Evolutionary conservation across 495 filamentous ascomycete species (phyloP).

Genomic region (Xanthoparmelia taractica): DNA sequence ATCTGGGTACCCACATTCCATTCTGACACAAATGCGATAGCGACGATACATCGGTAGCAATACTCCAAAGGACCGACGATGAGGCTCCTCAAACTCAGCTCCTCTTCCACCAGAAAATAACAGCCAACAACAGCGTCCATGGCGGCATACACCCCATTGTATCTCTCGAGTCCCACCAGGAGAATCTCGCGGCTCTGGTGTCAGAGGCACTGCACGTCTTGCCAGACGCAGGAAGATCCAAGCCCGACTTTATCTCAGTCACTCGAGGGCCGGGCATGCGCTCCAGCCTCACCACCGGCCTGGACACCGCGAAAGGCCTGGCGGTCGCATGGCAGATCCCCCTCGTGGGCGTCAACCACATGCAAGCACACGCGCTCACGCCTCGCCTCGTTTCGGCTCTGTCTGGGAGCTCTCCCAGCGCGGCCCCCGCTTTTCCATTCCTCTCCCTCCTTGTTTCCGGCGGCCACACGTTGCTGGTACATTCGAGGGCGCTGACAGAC

Average conservation of each 20-base stretch:
- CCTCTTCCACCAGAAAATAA: conserved; percentile 75
- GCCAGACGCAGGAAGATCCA: conserved; percentile 32
- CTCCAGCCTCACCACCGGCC: conserved; percentile 60
- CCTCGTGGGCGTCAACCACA: conserved; percentile 82
- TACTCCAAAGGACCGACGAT: conserved; percentile 54
- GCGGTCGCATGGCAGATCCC: conserved; percentile 75
- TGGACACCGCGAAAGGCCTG: conserved; percentile 80
- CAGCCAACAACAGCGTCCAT: conserved; percentile 61
- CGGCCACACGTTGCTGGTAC: conserved; percentile 80
- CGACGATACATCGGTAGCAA: conserved; percentile 89
- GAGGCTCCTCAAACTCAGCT: conserved; percentile 36
- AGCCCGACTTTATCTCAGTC: conserved; percentile 74
- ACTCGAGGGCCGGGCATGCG: conserved; percentile 89
- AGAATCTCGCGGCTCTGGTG: conserved; percentile 58
- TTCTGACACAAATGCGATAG: conserved; percentile 30
- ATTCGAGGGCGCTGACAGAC: conserved; percentile 54
- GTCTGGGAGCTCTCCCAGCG: not conserved
- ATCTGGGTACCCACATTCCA: conserved; percentile 12
- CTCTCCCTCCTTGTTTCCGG: conserved; percentile 85
- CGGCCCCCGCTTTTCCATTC: conserved; percentile 60
- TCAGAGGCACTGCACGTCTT: conserved; percentile 51
- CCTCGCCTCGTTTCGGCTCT: conserved; percentile 69
- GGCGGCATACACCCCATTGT: conserved; percentile 71
- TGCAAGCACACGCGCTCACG: conserved; percentile 93
- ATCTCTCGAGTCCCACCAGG: conserved; percentile 65